Percentiles rank a stretch among this genome's conserved stretches.
phyloP scores from a whole-genome alignment of 768 basidiomycete genomes.

The Lactarius sp. region DNA sequence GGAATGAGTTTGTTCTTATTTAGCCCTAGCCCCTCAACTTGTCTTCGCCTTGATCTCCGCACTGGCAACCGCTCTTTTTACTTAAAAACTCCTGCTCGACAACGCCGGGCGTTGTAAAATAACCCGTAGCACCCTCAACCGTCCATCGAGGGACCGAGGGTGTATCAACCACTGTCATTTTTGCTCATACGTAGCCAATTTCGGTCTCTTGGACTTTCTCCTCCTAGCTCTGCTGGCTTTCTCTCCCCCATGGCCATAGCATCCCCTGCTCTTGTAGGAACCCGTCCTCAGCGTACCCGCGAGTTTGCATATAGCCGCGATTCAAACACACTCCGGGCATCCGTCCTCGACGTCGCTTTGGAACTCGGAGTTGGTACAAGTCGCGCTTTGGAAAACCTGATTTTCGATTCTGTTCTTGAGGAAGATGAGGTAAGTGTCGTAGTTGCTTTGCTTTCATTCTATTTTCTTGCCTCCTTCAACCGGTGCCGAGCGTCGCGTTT shows the following conservation, averaged over 20 bases:
- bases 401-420: constrained; percentile 58
- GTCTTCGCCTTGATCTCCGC: not conserved
- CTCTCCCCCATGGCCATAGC: not conserved
- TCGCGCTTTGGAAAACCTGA: constrained; percentile 61
- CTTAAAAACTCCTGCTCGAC: not conserved
- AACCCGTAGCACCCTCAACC: not conserved
- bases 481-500: not conserved
- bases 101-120: constrained; percentile 15
- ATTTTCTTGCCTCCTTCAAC: not conserved
- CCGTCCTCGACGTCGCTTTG: constrained; percentile 68
- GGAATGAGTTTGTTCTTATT: constrained; percentile 7
- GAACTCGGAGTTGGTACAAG: constrained; percentile 60
- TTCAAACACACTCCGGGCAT: constrained; percentile 60
- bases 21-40: not conserved
- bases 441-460: not conserved
- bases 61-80: not conserved
- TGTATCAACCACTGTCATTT: not conserved
- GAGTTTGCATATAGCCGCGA: constrained; percentile 35
- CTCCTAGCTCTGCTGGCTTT: not conserved
- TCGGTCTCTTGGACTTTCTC: not conserved
- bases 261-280: not conserved
- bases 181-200: not conserved
- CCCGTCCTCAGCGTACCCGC: constrained; percentile 10
- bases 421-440: constrained; percentile 39
- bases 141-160: not conserved